A percentile compares a stretch with the other conserved stretches of the same genome.
phyloP scores from a whole-genome alignment of 1,284 basidiomycete genomes.

The Heterobasidion annosum region DNA sequence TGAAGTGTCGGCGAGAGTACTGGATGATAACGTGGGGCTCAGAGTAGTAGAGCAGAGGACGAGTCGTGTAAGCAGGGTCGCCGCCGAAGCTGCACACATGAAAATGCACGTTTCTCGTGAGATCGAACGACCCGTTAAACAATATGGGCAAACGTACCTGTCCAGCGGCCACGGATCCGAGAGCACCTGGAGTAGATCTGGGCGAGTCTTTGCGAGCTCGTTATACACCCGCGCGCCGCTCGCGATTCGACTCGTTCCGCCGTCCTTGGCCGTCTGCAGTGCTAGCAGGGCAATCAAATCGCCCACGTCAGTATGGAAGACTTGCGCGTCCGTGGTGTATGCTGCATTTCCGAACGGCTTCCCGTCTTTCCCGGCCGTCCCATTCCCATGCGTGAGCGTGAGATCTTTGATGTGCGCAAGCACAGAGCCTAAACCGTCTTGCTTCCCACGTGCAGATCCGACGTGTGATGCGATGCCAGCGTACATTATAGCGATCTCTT shows the following conservation, averaged over 20 bases:
- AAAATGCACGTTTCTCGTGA: background rate
- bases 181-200: slow-evolving; percentile 31
- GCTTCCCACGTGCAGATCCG: slow-evolving; percentile 29
- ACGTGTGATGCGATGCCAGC: slow-evolving; percentile 28
- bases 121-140: background rate
- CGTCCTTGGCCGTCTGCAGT: slow-evolving; percentile 29
- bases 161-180: slow-evolving; percentile 34
- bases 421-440: slow-evolving; percentile 31
- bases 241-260: slow-evolving; percentile 34
- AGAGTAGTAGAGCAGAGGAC: slow-evolving; percentile 30
- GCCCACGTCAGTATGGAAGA: slow-evolving; percentile 38
- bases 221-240: slow-evolving; percentile 35
- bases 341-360: slow-evolving; percentile 28
- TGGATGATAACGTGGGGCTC: slow-evolving; percentile 33
- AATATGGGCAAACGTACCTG: slow-evolving; percentile 17
- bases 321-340: slow-evolving; percentile 38
- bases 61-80: slow-evolving; percentile 24
- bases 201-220: slow-evolving; percentile 32
- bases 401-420: slow-evolving; percentile 40
- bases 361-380: slow-evolving; percentile 23
- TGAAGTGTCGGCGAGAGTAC: slow-evolving; percentile 36
- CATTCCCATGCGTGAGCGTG: slow-evolving; percentile 21
- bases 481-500: slow-evolving; percentile 26
- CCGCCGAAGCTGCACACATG: slow-evolving; percentile 26
- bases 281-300: slow-evolving; percentile 34